Evolutionary conservation across 2,329 filamentous ascomycete genomes (phyloP).

Genomic region (Aaosphaeria arxii): DNA sequence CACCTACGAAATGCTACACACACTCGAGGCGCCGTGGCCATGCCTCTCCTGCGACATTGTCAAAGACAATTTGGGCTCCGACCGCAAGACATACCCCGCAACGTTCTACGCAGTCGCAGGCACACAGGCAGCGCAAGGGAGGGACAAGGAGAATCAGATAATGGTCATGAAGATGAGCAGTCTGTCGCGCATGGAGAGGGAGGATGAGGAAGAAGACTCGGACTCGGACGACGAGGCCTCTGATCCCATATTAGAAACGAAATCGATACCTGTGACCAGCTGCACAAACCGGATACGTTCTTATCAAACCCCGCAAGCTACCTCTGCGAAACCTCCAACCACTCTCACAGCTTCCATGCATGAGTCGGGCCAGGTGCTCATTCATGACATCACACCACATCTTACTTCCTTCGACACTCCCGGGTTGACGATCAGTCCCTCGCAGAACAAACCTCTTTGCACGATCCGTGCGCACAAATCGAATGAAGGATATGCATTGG

Average conservation of each 20-base stretch:
- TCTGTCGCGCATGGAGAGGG: constrained; percentile 79
- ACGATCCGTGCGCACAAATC: constrained; percentile 88
- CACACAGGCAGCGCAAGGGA: constrained; percentile 78
- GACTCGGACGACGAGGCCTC: constrained; percentile 67
- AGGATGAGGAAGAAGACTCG: constrained; percentile 64
- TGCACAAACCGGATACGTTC: constrained; percentile 92
- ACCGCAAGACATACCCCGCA: constrained; percentile 88
- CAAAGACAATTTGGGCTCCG: constrained; percentile 79
- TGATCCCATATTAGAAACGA: constrained; percentile 92
- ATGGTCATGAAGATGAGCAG: constrained; percentile 97
- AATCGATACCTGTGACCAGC: constrained; percentile 77
- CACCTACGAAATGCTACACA: constrained; percentile 98
- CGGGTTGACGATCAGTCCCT: constrained; percentile 72
- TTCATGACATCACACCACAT: constrained; percentile 92
- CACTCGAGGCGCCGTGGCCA: constrained; percentile 90
- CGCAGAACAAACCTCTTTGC: constrained; percentile 83
- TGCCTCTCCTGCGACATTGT: constrained; percentile 95
- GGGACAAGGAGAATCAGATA: constrained; percentile 83
- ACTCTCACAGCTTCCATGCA: constrained; percentile 91
- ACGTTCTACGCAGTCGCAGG: constrained; percentile 94
- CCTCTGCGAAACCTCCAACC: constrained; percentile 68
- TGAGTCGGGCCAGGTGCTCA: constrained; percentile 81
- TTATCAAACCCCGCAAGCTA: constrained; percentile 73
- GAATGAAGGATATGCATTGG: constrained; percentile 87
- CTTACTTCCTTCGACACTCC: constrained; percentile 87